Evolutionary conservation across 176 grass and related monocot genomes (phyloP), one percentile per base, ranked within the genome.

Genomic region (Ensete ventricosum): DNA sequence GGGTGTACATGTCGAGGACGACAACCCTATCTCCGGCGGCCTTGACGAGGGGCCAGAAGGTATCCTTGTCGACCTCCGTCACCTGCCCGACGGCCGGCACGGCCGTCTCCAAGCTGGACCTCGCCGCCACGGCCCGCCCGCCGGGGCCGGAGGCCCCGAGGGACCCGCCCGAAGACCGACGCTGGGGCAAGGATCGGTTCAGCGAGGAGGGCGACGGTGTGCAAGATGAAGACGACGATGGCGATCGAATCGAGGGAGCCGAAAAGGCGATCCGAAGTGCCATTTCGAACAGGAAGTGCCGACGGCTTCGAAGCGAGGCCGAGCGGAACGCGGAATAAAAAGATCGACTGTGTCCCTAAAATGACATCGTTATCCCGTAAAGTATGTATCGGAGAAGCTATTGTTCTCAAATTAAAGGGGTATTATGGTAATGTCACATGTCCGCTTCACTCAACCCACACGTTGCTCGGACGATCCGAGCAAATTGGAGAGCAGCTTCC

Each of bases 1-100:
- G 83, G 14, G 96, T 95, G 77, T 99, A 99, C 96, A 99, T 95
- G 78, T 99, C 96, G 12, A 99, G 86, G 62, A 99, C 91, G 64
- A 99, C 91, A 17, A 91, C 11, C 81, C 89, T 92, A 20, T 85
- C 64, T 53, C 81, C 91, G 75, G 96, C 86, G 23, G 91, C 82
- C 72, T 95, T 80, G 64, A 99, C 91, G 73, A 86, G 91, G 54
- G 91, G 88, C 91, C 91, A 99, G 86, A 99, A 99, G 49, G 88
- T 99, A 62, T 99, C 91, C 81, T 95, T 99, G 68, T 23, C 82
- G 54, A 95, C 96, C 79, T 99, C 91, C 1, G 88, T 95, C 52
- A 99, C 96, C 77, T 88, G 73, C 14, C 96, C 91, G 20, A 84
- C 86, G 62, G 83, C 83, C 27, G 79, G 74, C 20, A 73, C 82